These are phyloP conservation scores for Blastobotrys americana DNA, from an alignment of 805 yeast genomes.

Conservation along the genomic window DNA sequence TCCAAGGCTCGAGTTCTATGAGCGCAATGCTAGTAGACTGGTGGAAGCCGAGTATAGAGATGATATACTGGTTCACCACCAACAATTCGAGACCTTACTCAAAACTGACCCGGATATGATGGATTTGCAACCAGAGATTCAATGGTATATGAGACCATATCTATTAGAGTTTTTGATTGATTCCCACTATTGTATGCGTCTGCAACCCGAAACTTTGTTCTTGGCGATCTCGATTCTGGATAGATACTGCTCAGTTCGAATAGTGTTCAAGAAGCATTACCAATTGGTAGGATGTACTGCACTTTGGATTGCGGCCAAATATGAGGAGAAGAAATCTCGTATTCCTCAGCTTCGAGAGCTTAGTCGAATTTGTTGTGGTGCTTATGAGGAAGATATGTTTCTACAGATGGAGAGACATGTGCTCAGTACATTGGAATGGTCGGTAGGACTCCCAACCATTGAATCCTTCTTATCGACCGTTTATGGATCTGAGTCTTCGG, in stretches of 20 bases:
- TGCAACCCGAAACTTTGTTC: slow-evolving; percentile 60
- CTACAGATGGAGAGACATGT: slow-evolving; percentile 76
- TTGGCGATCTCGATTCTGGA: slow-evolving; percentile 72
- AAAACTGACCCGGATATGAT: slow-evolving; percentile 47
- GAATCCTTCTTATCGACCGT: slow-evolving; percentile 36
- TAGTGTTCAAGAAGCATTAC: slow-evolving; percentile 77
- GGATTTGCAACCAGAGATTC: slow-evolving; percentile 81
- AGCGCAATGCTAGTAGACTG: slow-evolving; percentile 13
- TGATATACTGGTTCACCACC: slow-evolving; percentile 30
- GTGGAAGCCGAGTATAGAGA: slow-evolving; percentile 32
- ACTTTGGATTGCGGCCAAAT: slow-evolving; percentile 85
- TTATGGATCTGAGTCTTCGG: slow-evolving; percentile 18
- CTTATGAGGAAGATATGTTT: slow-evolving; percentile 54
- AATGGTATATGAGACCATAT: slow-evolving; percentile 62
- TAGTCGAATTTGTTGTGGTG: slow-evolving; percentile 61
- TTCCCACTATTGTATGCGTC: slow-evolving; percentile 49
- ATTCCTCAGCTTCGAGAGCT: slow-evolving; percentile 70
- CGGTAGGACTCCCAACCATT: slow-evolving; percentile 54
- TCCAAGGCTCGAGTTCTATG: slow-evolving; percentile 15
- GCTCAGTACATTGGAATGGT: slow-evolving; percentile 65
- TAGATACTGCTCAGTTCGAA: slow-evolving; percentile 82
- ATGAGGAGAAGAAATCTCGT: slow-evolving; percentile 64
- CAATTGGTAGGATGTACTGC: slow-evolving; percentile 90
- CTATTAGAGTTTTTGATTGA: slow-evolving; percentile 77
- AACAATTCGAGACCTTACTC: background rate